A percentile compares a stretch with the other conserved stretches of the same genome.
Evolutionary conservation across 2,329 filamentous ascomycete species (phyloP).

Genomic region (Plenodomus biglobosus): DNA sequence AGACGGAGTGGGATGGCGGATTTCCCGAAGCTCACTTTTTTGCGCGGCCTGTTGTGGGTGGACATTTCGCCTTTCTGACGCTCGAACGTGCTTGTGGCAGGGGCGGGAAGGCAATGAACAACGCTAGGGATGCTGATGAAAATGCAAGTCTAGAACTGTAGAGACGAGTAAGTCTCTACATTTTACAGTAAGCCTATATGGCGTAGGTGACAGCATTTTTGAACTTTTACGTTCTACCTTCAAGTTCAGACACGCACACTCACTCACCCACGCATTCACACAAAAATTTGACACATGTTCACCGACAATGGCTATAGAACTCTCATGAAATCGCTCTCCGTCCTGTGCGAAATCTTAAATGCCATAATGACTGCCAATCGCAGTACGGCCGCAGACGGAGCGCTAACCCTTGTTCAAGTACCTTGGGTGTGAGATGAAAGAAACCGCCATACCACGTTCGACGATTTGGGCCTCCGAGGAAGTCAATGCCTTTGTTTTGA

Average conservation of each 20-base stretch:
- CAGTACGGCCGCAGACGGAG: background rate
- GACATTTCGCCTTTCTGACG: conserved; percentile 84
- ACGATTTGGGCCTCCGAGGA: background rate
- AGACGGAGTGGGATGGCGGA: conserved; percentile 74
- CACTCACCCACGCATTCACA: too few species aligned
- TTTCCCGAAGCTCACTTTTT: conserved; percentile 77
- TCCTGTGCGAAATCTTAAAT: background rate
- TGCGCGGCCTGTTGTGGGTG: conserved; percentile 79
- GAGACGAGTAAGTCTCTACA: too few species aligned
- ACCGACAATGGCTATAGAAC: too few species aligned
- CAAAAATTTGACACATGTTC: too few species aligned
- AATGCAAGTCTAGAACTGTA: background rate
- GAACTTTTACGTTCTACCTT: too few species aligned
- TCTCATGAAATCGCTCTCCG: too few species aligned
- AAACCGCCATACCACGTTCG: background rate
- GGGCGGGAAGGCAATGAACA: conserved; percentile 4
- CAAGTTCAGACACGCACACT: too few species aligned
- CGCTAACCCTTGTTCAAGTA: background rate
- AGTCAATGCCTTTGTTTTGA: background rate
- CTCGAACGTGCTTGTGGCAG: conserved; percentile 77
- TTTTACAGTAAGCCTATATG: too few species aligned
- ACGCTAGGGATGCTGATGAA: background rate
- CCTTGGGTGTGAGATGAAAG: background rate
- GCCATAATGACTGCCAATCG: background rate
- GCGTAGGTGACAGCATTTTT: too few species aligned